Evolutionary conservation across 768 basidiomycete species (phyloP), one percentile per base, ranked within the genome.

Genomic region (Serendipita sp.): DNA sequence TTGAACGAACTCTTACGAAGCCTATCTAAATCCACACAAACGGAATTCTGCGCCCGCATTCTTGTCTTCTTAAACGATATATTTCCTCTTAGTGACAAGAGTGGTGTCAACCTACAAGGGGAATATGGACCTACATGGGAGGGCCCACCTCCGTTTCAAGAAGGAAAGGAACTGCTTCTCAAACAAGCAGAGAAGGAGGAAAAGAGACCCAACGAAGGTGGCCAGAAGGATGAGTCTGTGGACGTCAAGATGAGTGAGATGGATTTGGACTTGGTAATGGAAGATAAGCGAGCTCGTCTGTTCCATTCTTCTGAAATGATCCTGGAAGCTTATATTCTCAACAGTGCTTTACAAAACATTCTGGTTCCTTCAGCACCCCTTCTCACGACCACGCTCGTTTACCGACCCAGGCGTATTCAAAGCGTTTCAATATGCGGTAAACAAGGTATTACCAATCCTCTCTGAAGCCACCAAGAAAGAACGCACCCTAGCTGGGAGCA

Each of bases 41-140:
- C 90, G 24, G 82, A 86, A 68, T 91, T 96, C 74, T 90, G 88
- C 69, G 93, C 92, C 3, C 82, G 91, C 1, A 94, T 96, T 71
- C 77, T 92, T 72, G 86, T 87, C 0, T 93, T 94, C 73, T 75
- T 95, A 60, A 89, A 87, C 66, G 83, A 82, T 1, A 89, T 91
- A 1, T 95, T 92, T 71, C 88, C 90, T 3, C 74, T 96, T 7
- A 88, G 89, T 2, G 92, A 95, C 73, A 77, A 91, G 60, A 92
- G 90, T 72, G 91, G 92, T 37, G 92, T 95, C 38, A 96, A 96
- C 73, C 74, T 95, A 67, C 78, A 92, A 37, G 92, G 92, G 65
- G 89, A 94, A 74, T 91, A 86, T 72, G 84, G 90, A 0, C 84
- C 88, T 8, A 75, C 78, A 28, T 89, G 88, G 89, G 85, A 89